Base-by-base conservation (phyloP, 352 stramenopile species). In the Peronospora belbahrii region DNA sequence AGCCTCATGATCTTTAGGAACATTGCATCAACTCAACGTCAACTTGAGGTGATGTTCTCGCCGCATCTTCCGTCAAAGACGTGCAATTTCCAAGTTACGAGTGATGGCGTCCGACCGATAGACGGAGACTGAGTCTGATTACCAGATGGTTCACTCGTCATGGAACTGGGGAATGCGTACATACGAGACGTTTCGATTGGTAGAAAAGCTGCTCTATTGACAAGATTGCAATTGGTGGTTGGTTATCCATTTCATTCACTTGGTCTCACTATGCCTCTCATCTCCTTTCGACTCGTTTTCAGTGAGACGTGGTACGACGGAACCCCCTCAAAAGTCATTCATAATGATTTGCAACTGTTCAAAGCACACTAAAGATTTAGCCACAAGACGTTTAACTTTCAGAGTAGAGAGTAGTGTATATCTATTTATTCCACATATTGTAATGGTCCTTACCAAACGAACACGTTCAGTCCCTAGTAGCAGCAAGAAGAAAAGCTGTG, bases 1-100 rank as follows among this genome's bases (percentile, higher is more conserved):
- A 87, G 75, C 22, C 52, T 87, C 35, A 62, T 85, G 58, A 77
- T 87, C 47, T 54, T 55, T 22, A 56, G 74, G 13, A 48, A 43
- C 18, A 31, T 42, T 7, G 48, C 70, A n/a, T 57, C 48, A 2
- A 58, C 46, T 11, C 38, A 39, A 20, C 63, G 78, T 4, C 50
- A 52, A 17, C 44, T 84, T 28, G 46, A 74, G n/a, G 65, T 88
- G 11, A 41, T 48, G 28, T 82, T 88, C 48, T 88, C 78, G 6
- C 75, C 78, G 23, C 68, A 76, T 15, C 54, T 81, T 22, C 52
- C 65, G 35, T 40, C 41, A 20, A 48, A 48, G 14, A 51, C 40
- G 4, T 67, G 75, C 30, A 42, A 24, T 6, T 90, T 90, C 50
- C 56, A 68, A 28, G 82, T 90, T 62, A 85, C 78, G 17, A 59